These are phyloP conservation scores for Coemansia sp. DNA, from an alignment of 192 early-diverging fungal genomes.

Conservation along the genomic window DNA sequence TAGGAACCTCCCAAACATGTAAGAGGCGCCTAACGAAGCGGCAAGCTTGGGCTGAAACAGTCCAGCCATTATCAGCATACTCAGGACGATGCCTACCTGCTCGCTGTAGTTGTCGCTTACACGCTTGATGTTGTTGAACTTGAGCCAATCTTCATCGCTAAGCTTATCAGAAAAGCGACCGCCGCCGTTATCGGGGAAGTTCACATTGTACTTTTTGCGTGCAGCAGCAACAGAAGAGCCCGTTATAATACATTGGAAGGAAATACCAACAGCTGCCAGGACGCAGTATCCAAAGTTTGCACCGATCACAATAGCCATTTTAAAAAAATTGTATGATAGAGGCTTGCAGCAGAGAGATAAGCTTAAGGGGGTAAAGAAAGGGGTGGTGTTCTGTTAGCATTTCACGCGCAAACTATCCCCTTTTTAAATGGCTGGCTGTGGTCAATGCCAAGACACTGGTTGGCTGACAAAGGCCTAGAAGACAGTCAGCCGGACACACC, in stretches of 20 bases:
- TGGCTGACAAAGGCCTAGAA: not conserved
- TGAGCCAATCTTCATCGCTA: slow-evolving; percentile 50
- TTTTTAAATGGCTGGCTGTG: not conserved
- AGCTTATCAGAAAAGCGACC: slow-evolving; percentile 53
- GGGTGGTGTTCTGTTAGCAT: not conserved
- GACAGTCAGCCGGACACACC: no score
- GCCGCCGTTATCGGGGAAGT: slow-evolving; percentile 52
- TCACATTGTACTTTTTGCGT: slow-evolving; percentile 53
- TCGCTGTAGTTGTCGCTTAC: slow-evolving; percentile 56
- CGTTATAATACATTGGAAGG: slow-evolving; percentile 30
- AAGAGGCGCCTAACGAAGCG: slow-evolving; percentile 22
- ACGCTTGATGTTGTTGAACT: slow-evolving; percentile 56
- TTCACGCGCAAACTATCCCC: not conserved
- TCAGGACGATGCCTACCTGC: slow-evolving; percentile 29
- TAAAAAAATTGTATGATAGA: not conserved
- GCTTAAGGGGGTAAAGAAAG: not conserved
- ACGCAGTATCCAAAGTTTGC: slow-evolving; percentile 53
- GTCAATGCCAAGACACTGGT: not conserved
- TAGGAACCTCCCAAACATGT: slow-evolving; percentile 37
- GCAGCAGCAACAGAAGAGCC: slow-evolving; percentile 12
- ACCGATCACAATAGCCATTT: slow-evolving; percentile 51
- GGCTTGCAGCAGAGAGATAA: not conserved
- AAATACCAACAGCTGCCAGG: slow-evolving; percentile 41
- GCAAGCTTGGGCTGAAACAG: slow-evolving; percentile 49
- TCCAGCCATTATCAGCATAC: slow-evolving; percentile 33